These are phyloP conservation scores for Stemphylium beticola DNA, from an alignment of 2,329 filamentous ascomycete genomes.

Conservation along the genomic window DNA sequence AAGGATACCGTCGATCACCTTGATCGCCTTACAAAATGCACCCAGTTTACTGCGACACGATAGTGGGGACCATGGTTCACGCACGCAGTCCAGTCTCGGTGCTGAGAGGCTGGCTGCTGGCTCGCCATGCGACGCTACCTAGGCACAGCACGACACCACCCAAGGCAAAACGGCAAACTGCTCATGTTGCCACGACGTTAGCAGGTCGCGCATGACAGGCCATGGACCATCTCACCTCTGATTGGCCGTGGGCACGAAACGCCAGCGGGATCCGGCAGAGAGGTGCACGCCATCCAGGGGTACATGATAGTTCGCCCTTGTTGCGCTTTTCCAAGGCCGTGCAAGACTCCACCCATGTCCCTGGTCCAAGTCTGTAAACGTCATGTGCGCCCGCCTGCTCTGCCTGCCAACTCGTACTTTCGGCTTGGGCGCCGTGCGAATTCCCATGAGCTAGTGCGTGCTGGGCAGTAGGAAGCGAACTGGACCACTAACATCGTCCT, in stretches of 20 bases:
- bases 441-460: slow-evolving; percentile 25
- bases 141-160: slow-evolving; percentile 16
- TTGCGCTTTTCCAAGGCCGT: slow-evolving; percentile 29
- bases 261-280: slow-evolving; percentile 32
- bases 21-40: slow-evolving; percentile 25
- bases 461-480: slow-evolving; percentile 25
- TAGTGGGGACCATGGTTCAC: slow-evolving; percentile 8
- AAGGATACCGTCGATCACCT: slow-evolving; percentile 41
- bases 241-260: slow-evolving; percentile 28
- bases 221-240: background rate
- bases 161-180: slow-evolving; percentile 17
- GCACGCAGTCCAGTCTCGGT: background rate
- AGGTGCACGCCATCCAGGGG: slow-evolving; percentile 28
- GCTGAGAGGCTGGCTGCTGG: slow-evolving; percentile 6
- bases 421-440: slow-evolving; percentile 32
- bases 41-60: slow-evolving; percentile 34
- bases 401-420: slow-evolving; percentile 17
- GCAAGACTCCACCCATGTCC: slow-evolving; percentile 34
- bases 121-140: slow-evolving; percentile 16
- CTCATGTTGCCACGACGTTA: slow-evolving; percentile 36
- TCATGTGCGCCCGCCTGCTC: slow-evolving; percentile 39
- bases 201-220: slow-evolving; percentile 14
- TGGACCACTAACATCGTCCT: slow-evolving; percentile 36
- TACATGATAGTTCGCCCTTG: slow-evolving; percentile 26
- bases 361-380: slow-evolving; percentile 36